Evolutionary conservation across 805 yeast genomes (phyloP).

Genomic region (Cyberlindnera saturnus): DNA sequence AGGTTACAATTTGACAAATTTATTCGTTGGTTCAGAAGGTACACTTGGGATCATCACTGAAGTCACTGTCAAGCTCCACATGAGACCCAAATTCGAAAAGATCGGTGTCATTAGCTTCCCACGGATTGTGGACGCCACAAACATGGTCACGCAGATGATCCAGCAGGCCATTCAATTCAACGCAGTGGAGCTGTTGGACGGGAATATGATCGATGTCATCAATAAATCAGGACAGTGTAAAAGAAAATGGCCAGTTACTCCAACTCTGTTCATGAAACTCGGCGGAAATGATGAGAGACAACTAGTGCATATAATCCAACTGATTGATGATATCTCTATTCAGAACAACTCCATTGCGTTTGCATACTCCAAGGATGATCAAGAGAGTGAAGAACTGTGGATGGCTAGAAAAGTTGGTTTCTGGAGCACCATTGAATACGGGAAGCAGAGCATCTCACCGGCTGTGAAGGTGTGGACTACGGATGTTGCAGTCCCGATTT

Average conservation of each 20-base stretch:
- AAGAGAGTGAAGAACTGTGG: slow-evolving; percentile 62
- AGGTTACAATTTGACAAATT: slow-evolving; percentile 66
- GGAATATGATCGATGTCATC: slow-evolving; percentile 60
- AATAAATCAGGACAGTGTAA: slow-evolving; percentile 48
- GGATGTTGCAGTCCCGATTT: slow-evolving; percentile 77
- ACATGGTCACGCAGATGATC: slow-evolving; percentile 54
- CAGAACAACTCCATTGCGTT: slow-evolving; percentile 46
- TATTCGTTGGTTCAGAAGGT: slow-evolving; percentile 73
- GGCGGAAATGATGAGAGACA: slow-evolving; percentile 38
- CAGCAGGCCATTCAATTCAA: slow-evolving; percentile 56
- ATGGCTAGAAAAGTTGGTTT: slow-evolving; percentile 65
- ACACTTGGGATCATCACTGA: slow-evolving; percentile 73
- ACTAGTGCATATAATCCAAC: slow-evolving; percentile 36
- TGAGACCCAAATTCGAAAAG: slow-evolving; percentile 55
- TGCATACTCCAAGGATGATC: slow-evolving; percentile 50
- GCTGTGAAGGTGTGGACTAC: slow-evolving; percentile 63
- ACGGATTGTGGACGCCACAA: slow-evolving; percentile 62
- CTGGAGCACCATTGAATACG: slow-evolving; percentile 63
- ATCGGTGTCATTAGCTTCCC: slow-evolving; percentile 70
- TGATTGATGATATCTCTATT: slow-evolving; percentile 43
- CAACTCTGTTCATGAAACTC: slow-evolving; percentile 58
- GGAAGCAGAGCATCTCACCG: slow-evolving; percentile 37
- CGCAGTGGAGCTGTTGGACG: slow-evolving; percentile 70
- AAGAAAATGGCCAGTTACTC: slow-evolving; percentile 46
- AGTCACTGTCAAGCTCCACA: slow-evolving; percentile 63